These are phyloP conservation scores for Verticillium alfalfae DNA, from an alignment of 2,329 filamentous ascomycete genomes.

Conservation along the genomic window DNA sequence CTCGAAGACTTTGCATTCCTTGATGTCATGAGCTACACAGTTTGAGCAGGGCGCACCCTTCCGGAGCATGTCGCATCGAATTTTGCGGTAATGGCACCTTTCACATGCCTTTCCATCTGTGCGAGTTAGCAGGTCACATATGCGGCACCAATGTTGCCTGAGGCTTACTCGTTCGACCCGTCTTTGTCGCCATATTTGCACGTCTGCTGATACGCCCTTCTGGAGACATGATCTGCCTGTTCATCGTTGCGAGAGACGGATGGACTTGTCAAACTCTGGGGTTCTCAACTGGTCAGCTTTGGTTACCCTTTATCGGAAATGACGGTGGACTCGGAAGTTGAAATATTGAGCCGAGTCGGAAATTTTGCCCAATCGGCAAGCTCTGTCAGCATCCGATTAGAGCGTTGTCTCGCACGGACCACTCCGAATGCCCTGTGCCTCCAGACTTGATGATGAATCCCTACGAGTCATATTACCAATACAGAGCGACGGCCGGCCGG, in stretches of 20 bases:
- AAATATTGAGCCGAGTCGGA: neutral
- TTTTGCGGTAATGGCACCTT: constrained; percentile 43
- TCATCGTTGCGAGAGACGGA: neutral
- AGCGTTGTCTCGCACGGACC: too few species aligned
- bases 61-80: constrained; percentile 42
- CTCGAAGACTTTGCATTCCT: constrained; percentile 40
- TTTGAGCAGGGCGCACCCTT: constrained; percentile 43
- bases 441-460: too few species aligned
- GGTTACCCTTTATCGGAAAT: neutral
- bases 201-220: neutral
- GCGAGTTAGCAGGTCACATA: neutral
- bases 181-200: neutral
- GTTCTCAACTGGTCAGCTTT: neutral
- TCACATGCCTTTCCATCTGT: constrained; percentile 35
- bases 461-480: too few species aligned
- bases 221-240: neutral
- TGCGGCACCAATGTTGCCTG: too few species aligned
- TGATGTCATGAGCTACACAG: constrained; percentile 32
- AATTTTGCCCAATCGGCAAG: constrained; percentile 3
- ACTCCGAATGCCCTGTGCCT: too few species aligned
- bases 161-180: constrained; percentile 7
- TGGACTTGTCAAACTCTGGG: constrained; percentile 1
- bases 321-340: neutral
- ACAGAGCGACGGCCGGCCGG: too few species aligned
- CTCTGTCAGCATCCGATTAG: too few species aligned